Evolutionary conservation across 305 asterid genomes (phyloP).

Genomic region (Fraxinus latifolia): DNA sequence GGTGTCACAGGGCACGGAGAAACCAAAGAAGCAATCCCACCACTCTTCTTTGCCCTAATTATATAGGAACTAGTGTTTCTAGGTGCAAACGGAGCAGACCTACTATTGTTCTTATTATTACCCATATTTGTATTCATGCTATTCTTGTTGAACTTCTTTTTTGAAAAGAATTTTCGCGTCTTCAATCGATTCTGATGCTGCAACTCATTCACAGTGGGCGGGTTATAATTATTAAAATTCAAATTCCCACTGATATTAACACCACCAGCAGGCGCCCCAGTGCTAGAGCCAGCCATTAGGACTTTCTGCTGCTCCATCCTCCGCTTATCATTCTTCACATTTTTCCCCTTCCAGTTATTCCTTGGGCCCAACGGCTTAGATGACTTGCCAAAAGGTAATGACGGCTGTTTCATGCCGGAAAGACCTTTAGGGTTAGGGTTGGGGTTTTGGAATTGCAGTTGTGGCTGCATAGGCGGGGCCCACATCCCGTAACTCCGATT

Average conservation of each 20-base stretch:
- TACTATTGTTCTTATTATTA: conserved; percentile 27
- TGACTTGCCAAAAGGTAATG: conserved; percentile 36
- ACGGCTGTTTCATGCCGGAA: conserved; percentile 31
- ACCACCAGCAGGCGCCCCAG: conserved; percentile 32
- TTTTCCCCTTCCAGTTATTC: conserved; percentile 83
- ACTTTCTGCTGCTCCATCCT: conserved; percentile 44
- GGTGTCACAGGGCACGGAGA: conserved; percentile 64
- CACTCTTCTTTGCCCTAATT: conserved; percentile 74
- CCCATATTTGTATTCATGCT: conserved; percentile 20
- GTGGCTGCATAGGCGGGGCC: conserved; percentile 38
- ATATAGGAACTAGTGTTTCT: conserved; percentile 64
- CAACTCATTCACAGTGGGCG: conserved; percentile 61
- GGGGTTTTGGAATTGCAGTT: conserved; percentile 48
- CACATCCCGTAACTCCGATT: conserved; percentile 68
- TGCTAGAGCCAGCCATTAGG: conserved; percentile 26
- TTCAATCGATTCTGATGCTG: conserved; percentile 70
- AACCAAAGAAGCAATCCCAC: conserved; percentile 72
- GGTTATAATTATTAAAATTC: conserved; percentile 48
- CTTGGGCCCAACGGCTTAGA: conserved; percentile 54
- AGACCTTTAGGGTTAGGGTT: conserved; percentile 35
- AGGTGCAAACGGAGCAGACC: conserved; percentile 63
- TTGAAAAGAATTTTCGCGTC: conserved; percentile 51
- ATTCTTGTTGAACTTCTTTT: conserved; percentile 52
- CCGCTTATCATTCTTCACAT: conserved; percentile 44
- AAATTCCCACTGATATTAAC: conserved; percentile 29